Evolutionary conservation across 164 flowering plant genomes (phyloP), one percentile per base, ranked within the genome.

Genomic region (Umbellularia californica): DNA sequence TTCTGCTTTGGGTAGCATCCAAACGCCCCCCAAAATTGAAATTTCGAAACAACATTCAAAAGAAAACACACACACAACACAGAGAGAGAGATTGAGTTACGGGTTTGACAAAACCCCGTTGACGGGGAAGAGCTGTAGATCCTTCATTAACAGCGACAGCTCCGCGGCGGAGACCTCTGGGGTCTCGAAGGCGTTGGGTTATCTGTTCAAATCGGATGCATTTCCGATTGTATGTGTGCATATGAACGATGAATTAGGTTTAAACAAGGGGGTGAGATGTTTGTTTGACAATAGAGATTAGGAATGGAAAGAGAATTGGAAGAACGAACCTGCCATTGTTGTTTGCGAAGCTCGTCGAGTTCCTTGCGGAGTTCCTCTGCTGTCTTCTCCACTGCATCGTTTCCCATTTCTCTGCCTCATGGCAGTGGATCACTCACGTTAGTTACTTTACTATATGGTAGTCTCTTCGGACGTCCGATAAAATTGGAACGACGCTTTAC

Each of bases 271-370:
- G 25, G 55, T 23, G 25, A 2, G 25, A 4, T 30, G 35, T 30
- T 30, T 30, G 35, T 30, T 4, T 4, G 30, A 7, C n/a, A 10
- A 50, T n/a, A 70, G 63, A 58, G 58, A 65, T 24, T 7, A 63
- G 30, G 19, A 25, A 63, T 17, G 2, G 35, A 30, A 72, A 11
- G 14, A 50, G 6, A 6, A 22, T 7, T 2, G 2, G 51, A 47
- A 66, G 24, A 71, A 41, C 47, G 10, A 41, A 91, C 99, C 97
- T 95, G 92, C 78, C 98, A 85, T 55, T 89, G 93, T 70, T 93
- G 96, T 35, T 95, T 94, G n/a, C 85, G 85, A 67, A 95, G 97
- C 76, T 92, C 97, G 58, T 90, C 97, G 81, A 95, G 90, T 83
- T 95, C 99, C 52, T 88, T 86, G 52, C 91, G 97, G 68, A 95